Evolutionary conservation across 2,329 filamentous ascomycete genomes (phyloP), one percentile per base, ranked within the genome.

Genomic region (Tolypocladium guangdongense): DNA sequence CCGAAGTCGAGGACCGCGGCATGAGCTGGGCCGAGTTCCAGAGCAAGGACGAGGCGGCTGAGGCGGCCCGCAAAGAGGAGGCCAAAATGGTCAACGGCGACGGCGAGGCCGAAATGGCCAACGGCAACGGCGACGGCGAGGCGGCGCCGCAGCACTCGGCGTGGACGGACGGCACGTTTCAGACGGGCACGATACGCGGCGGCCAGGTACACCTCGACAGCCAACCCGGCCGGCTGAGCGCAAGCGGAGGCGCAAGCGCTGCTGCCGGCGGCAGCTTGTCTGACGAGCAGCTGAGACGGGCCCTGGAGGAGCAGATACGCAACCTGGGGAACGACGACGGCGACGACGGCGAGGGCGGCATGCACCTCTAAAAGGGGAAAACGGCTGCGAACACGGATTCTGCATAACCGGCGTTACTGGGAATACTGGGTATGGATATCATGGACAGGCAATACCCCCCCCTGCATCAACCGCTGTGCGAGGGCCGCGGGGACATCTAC

Each of bases 131-230:
- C 18, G 24, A 45, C 7, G 41, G 45, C 24, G 49, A 52, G 11
- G 11, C 37, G 10, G 45, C 10, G 24, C 50, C 53, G 22, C 62
- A 54, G 52, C 70, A 71, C 53, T 67, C 73, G 43, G 73, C 82
- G 0, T 85, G 82, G 82, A 73, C 64, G 32, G 82, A 86, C 61
- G 82, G 82, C 27, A 85, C 82, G 0, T 84, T 85, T 60, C 77
- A 81, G 63, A 80, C 76, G 1, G 82, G 82, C 11, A 76, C 74
- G 16, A 75, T 84, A 60, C 71, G 75, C 2, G 72, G 74, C 55
- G 78, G 78, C 27, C 68, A 75, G 60, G 58, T 80, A 3, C 69
- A 66, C n/a, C 69, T 79, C 64, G 72, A 78, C 59, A 52, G 53
- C 4, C 58, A 61, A 38, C 52, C 62, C 0, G 59, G 57, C 16